Evolutionary conservation across 192 early-diverging fungal genomes (phyloP).

Genomic region (Pilobolus umbonatus): DNA sequence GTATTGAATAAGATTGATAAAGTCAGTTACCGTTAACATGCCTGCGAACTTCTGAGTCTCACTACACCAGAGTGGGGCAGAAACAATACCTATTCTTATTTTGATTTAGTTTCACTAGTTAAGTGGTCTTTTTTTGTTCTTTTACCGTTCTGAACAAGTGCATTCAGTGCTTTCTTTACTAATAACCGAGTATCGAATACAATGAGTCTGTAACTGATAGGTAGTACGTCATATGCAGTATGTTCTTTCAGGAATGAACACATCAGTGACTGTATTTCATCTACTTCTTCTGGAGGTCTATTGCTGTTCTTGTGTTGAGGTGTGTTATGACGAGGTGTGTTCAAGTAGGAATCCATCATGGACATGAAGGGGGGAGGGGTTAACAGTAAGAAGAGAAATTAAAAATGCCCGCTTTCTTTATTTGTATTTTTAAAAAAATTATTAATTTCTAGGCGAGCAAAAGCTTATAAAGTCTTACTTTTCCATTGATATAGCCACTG

Average conservation of each 20-base stretch:
- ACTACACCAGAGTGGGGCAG: conserved; percentile 90
- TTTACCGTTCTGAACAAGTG: conserved; percentile 91
- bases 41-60: conserved; percentile 76
- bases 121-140: background rate
- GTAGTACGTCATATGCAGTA: conserved; percentile 87
- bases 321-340: too few species aligned
- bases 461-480: background rate
- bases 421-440: too few species aligned
- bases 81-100: conserved; percentile 72
- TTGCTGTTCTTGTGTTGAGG: too few species aligned
- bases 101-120: background rate
- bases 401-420: too few species aligned
- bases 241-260: conserved; percentile 69
- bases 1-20: conserved; percentile 91
- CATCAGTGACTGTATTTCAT: conserved; percentile 25
- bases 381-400: too few species aligned
- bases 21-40: conserved; percentile 95
- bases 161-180: conserved; percentile 88
- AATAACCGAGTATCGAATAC: conserved; percentile 87
- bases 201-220: conserved; percentile 84
- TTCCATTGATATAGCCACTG: background rate
- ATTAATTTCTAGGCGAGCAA: too few species aligned
- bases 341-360: too few species aligned
- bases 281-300: background rate
- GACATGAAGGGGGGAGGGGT: too few species aligned